Conservation (phyloP, 441 rosid species). For the Jatropha multifida region DNA sequence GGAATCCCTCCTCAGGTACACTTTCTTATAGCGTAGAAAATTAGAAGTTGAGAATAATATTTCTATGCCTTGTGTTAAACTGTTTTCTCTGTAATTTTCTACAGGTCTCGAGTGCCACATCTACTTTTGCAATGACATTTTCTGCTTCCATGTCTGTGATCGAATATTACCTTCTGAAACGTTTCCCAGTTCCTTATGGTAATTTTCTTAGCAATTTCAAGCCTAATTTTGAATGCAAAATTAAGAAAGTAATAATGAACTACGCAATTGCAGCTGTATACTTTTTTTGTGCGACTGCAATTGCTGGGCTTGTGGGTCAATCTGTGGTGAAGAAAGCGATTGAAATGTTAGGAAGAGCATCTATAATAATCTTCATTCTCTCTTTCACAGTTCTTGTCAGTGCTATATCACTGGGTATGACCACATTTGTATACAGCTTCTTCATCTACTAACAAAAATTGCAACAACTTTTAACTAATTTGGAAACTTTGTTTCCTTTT, state of each 20-base stretch:
- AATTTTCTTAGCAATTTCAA: background rate
- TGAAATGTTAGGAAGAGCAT: slow-evolving; percentile 51
- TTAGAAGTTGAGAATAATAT: too few species aligned
- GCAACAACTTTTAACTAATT: background rate
- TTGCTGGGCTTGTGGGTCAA: slow-evolving; percentile 58
- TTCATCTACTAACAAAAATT: background rate
- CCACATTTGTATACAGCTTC: too few species aligned
- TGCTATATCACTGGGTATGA: slow-evolving; percentile 53
- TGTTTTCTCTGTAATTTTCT: background rate
- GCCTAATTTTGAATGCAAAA: background rate
- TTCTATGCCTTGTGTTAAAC: too few species aligned
- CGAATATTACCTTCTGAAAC: slow-evolving; percentile 49
- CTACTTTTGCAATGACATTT: slow-evolving; percentile 58
- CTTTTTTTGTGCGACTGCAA: slow-evolving; percentile 41
- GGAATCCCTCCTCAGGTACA: slow-evolving; percentile 72
- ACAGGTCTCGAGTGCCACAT: slow-evolving; percentile 61
- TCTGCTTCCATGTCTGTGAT: slow-evolving; percentile 60
- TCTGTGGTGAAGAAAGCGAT: slow-evolving; percentile 44
- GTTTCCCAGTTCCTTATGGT: slow-evolving; percentile 57
- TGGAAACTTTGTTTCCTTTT: background rate
- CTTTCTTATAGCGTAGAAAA: slow-evolving; percentile 23
- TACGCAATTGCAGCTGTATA: slow-evolving; percentile 39
- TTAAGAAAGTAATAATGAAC: background rate
- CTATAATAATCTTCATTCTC: slow-evolving; percentile 57
- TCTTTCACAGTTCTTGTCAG: slow-evolving; percentile 58